Percentiles rank a stretch among this genome's conserved stretches.
Conservation (phyloP, 2,329 filamentous ascomycete species). For the Stemphylium vesicarium region DNA sequence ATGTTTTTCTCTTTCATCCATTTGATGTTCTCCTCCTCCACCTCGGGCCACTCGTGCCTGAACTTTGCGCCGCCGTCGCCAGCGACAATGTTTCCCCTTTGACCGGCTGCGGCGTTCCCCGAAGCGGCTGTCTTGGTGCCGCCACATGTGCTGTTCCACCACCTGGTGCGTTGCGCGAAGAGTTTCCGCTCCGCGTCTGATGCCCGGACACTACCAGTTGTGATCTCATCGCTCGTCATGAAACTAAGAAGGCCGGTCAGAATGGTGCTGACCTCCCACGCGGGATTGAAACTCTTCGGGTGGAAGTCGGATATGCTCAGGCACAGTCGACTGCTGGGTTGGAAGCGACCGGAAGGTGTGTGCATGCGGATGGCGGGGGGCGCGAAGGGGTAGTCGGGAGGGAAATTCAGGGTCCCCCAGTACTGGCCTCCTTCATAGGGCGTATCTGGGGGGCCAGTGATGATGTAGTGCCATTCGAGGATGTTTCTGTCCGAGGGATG, state of each 20-base stretch:
- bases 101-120: slow-evolving; percentile 54
- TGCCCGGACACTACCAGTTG: slow-evolving; percentile 84
- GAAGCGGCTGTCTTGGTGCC: slow-evolving; percentile 66
- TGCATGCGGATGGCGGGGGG: slow-evolving; percentile 99
- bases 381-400: slow-evolving; percentile 94
- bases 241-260: slow-evolving; percentile 92
- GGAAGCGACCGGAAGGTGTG: slow-evolving; percentile 93
- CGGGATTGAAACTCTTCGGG: slow-evolving; percentile 96
- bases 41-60: slow-evolving; percentile 83
- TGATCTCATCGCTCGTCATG: slow-evolving; percentile 99
- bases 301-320: slow-evolving; percentile 98
- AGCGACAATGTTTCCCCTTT: slow-evolving; percentile 72
- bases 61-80: slow-evolving; percentile 95
- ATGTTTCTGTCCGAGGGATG: slow-evolving; percentile 92
- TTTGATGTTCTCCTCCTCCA: slow-evolving; percentile 87
- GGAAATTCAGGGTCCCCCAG: slow-evolving; percentile 96
- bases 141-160: slow-evolving; percentile 97
- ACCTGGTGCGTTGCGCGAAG: slow-evolving; percentile 78
- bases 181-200: slow-evolving; percentile 78
- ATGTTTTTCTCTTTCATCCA: slow-evolving; percentile 88
- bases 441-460: slow-evolving; percentile 91
- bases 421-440: slow-evolving; percentile 96
- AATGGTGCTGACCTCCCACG: slow-evolving; percentile 97
- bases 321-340: slow-evolving; percentile 88
- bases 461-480: slow-evolving; percentile 94